These are phyloP conservation scores for Apiotrichum porosum DNA, from an alignment of 1,284 basidiomycete genomes.

Conservation along the genomic window DNA sequence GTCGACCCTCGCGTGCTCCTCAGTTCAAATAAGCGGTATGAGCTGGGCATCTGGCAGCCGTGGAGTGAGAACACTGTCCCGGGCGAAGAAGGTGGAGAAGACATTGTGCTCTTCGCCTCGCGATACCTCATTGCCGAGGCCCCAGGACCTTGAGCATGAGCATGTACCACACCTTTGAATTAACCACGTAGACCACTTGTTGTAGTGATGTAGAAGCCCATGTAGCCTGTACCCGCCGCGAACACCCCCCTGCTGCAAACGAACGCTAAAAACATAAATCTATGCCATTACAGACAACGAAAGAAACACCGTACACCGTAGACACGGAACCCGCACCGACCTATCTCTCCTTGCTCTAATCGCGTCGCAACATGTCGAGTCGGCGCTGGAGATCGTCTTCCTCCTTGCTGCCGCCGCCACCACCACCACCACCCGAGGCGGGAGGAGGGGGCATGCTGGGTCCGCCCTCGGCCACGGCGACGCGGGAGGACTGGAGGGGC, in stretches of 20 bases:
- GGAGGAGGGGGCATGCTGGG: conserved; percentile 49
- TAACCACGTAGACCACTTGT: no score
- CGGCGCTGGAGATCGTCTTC: conserved; percentile 85
- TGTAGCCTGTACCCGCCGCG: no score
- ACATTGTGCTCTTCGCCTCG: conserved; percentile 29
- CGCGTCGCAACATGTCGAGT: conserved; percentile 67
- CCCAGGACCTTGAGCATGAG: no score
- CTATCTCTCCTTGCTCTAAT: no score
- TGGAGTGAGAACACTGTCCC: conserved; percentile 19
- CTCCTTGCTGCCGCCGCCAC: conserved; percentile 57
- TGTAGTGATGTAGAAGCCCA: no score
- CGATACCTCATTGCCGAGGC: conserved; percentile 35
- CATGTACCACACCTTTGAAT: no score
- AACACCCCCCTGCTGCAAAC: no score
- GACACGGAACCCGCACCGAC: no score
- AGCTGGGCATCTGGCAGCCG: conserved; percentile 28
- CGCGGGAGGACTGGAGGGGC: conserved; percentile 60
- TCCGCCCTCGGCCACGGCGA: conserved; percentile 68
- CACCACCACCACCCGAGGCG: conserved; percentile 47
- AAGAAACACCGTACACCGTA: no score
- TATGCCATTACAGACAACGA: no score
- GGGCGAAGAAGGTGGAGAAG: not conserved
- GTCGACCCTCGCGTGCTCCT: conserved; percentile 23
- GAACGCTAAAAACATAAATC: no score
- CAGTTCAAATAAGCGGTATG: conserved; percentile 8